Evolutionary conservation across 2,329 filamentous ascomycete genomes (phyloP).

Genomic region (Diplocarpon rosae): DNA sequence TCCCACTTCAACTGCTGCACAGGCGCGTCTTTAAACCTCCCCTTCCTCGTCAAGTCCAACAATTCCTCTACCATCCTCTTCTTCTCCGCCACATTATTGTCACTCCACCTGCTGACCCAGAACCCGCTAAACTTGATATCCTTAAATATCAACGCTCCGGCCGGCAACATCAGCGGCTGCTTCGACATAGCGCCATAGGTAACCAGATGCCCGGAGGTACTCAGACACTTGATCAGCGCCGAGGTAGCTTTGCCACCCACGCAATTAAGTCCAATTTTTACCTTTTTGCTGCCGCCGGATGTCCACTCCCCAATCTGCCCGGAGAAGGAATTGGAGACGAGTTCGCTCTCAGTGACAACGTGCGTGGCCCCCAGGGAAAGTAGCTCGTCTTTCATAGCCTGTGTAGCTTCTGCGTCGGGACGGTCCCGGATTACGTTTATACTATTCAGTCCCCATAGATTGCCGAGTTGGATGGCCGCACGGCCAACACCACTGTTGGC

Average conservation of each 20-base stretch:
- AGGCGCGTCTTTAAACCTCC: constrained; percentile 73
- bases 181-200: constrained; percentile 95
- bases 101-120: constrained; percentile 88
- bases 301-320: constrained; percentile 50
- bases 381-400: constrained; percentile 50
- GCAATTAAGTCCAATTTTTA: constrained; percentile 80
- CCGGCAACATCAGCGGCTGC: constrained; percentile 71
- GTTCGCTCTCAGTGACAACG: constrained; percentile 38
- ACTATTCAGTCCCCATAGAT: constrained; percentile 77
- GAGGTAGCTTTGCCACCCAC: constrained; percentile 82
- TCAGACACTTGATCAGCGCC: constrained; percentile 64
- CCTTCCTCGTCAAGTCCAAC: constrained; percentile 59
- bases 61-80: constrained; percentile 76
- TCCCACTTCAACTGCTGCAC: constrained; percentile 75
- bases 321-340: constrained; percentile 34
- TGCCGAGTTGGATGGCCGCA: constrained; percentile 79
- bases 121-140: constrained; percentile 83
- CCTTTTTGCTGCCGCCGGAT: constrained; percentile 55
- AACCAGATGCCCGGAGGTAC: constrained; percentile 61
- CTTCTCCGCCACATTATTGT: constrained; percentile 62
- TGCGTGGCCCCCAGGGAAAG: constrained; percentile 43
- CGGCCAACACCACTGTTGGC: constrained; percentile 90
- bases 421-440: constrained; percentile 81
- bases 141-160: constrained; percentile 85
- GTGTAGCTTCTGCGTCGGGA: constrained; percentile 50